Conservation (phyloP, 306 rosid species). For the Calophaca sinica region DNA sequence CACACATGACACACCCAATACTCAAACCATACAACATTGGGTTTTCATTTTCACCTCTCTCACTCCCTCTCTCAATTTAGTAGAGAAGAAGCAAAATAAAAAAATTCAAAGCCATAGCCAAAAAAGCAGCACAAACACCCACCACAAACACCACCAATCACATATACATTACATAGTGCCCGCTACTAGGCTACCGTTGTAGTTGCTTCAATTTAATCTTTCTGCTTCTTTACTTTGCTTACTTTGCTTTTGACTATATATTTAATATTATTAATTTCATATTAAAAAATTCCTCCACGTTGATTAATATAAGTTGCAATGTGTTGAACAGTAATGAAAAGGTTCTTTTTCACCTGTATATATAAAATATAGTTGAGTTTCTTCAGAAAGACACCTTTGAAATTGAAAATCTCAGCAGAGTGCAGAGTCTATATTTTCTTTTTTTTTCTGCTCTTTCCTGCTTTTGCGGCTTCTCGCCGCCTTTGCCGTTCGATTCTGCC, state of each 20-base stretch:
- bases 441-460: slow-evolving; percentile 45
- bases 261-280: neutral
- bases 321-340: slow-evolving; percentile 12
- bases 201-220: neutral
- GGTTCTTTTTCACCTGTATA: neutral
- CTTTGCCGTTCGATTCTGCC: slow-evolving; percentile 60
- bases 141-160: neutral
- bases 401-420: neutral
- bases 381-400: slow-evolving; percentile 3
- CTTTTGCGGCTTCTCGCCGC: slow-evolving; percentile 81
- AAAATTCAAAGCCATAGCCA: too few relatives aligned
- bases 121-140: too few relatives aligned
- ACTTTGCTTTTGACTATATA: neutral
- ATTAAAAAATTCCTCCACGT: neutral
- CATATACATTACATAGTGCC: neutral
- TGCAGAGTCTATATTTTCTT: neutral
- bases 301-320: neutral
- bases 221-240: slow-evolving; percentile 11
- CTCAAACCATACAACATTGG: neutral
- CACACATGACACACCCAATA: neutral
- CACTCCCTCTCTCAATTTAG: too few relatives aligned
- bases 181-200: neutral
- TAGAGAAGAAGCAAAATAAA: too few relatives aligned
- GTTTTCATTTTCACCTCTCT: neutral
- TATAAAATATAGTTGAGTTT: slow-evolving; percentile 15